phyloP scores from a whole-genome alignment of 2,329 filamentous ascomycete genomes.

The Chrysoporthe austroafricana region DNA sequence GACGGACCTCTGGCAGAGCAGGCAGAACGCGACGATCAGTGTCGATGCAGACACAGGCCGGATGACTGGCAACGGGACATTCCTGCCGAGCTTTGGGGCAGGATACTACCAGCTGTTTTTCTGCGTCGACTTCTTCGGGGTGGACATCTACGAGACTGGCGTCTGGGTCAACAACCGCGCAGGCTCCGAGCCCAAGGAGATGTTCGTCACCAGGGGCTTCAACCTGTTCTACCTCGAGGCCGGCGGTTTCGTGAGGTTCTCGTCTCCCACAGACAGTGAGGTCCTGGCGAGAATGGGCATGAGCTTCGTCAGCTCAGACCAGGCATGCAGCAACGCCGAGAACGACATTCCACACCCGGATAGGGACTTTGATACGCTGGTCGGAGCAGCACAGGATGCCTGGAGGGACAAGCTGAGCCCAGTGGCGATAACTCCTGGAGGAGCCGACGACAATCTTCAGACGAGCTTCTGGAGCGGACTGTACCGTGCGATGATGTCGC shows the following conservation, averaged over 20 bases:
- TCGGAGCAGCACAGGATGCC: slow-evolving; percentile 51
- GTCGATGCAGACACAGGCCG: slow-evolving; percentile 56
- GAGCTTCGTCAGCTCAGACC: slow-evolving; percentile 64
- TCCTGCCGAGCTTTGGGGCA: slow-evolving; percentile 64
- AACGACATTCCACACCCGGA: slow-evolving; percentile 62
- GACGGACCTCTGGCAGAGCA: slow-evolving; percentile 59
- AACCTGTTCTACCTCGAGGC: slow-evolving; percentile 47
- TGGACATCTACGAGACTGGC: slow-evolving; percentile 39
- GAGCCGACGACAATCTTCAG: slow-evolving; percentile 55
- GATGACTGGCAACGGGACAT: slow-evolving; percentile 60
- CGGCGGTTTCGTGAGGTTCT: slow-evolving; percentile 62
- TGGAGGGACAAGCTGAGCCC: slow-evolving; percentile 63
- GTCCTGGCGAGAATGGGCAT: slow-evolving; percentile 65
- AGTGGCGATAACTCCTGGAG: slow-evolving; percentile 52
- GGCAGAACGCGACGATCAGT: slow-evolving; percentile 51
- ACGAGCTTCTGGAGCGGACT: slow-evolving; percentile 65
- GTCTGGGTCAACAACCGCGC: slow-evolving; percentile 47
- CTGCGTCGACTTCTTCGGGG: slow-evolving; percentile 62
- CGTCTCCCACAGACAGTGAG: slow-evolving; percentile 46
- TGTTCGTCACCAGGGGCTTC: slow-evolving; percentile 45
- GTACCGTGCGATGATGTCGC: slow-evolving; percentile 65
- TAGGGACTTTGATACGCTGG: slow-evolving; percentile 59
- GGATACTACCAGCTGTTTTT: slow-evolving; percentile 62
- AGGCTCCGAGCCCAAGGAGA: slow-evolving; percentile 42
- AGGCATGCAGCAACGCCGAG: slow-evolving; percentile 66